These are phyloP conservation scores for Moricandia moricandioides DNA, from an alignment of 345 rosid genomes.

Conservation along the genomic window DNA sequence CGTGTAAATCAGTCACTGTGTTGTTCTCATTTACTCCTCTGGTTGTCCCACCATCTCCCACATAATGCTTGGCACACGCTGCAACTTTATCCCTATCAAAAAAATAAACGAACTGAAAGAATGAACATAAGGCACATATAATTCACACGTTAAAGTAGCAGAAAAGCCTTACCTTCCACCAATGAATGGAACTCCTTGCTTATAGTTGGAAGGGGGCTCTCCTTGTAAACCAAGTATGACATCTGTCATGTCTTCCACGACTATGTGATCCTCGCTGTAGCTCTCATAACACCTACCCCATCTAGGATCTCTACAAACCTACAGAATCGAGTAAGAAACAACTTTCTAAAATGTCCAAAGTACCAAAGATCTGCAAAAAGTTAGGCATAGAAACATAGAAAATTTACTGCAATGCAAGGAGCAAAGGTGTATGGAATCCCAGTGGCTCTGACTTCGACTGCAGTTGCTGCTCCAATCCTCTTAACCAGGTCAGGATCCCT, in stretches of 20 bases:
- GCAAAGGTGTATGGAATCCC: conserved; percentile 93
- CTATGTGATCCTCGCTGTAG: conserved; percentile 79
- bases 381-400: not conserved
- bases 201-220: conserved; percentile 57
- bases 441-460: conserved; percentile 95
- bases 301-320: conserved; percentile 99
- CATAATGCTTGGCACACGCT: conserved; percentile 94
- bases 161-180: conserved; percentile 72
- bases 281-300: conserved; percentile 99
- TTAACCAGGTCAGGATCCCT: conserved; percentile 86
- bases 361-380: not conserved
- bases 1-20: conserved; percentile 65
- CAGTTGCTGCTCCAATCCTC: conserved; percentile 94
- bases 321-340: conserved; percentile 21
- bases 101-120: not conserved
- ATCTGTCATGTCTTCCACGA: conserved; percentile 84
- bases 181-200: conserved; percentile 74
- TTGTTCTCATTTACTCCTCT: conserved; percentile 82
- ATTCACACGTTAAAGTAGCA: not conserved
- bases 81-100: conserved; percentile 75
- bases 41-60: conserved; percentile 98
- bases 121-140: conserved; percentile 12
- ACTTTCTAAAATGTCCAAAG: not conserved
- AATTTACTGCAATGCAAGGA: conserved; percentile 89
- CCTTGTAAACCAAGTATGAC: conserved; percentile 89